phyloP scores from a whole-genome alignment of 805 yeast genomes.

The Ogataea zsoltii region DNA sequence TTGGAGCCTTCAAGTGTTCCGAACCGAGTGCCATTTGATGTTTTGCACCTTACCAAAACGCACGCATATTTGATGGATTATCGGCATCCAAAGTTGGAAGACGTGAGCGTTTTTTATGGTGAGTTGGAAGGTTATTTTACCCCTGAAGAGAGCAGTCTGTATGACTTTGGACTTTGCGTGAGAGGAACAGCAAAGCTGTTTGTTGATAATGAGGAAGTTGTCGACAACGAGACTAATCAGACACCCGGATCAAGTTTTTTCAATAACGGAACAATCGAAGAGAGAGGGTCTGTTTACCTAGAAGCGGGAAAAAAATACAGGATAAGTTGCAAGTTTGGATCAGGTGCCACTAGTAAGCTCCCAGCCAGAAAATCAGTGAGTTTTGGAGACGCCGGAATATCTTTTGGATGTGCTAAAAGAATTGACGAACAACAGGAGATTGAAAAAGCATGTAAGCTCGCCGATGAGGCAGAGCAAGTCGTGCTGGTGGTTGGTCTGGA shows the following conservation, averaged over 20 bases:
- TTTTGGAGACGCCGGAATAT: constrained; percentile 24
- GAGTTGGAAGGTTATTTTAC: no score
- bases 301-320: constrained; percentile 47
- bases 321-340: constrained; percentile 51
- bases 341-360: constrained; percentile 39
- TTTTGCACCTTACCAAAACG: no score
- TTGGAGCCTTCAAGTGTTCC: constrained; percentile 18
- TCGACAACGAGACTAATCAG: constrained; percentile 59
- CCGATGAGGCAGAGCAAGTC: constrained; percentile 37
- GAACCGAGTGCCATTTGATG: constrained; percentile 21
- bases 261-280: constrained; percentile 57
- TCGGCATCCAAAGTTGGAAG: constrained; percentile 1
- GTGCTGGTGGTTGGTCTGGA: constrained; percentile 38
- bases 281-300: constrained; percentile 37
- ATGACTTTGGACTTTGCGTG: constrained; percentile 52
- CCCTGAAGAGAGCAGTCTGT: constrained; percentile 51
- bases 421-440: constrained; percentile 33
- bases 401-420: constrained; percentile 20
- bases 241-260: constrained; percentile 50
- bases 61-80: constrained; percentile 15
- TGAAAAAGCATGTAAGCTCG: no score
- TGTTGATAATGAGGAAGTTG: constrained; percentile 51
- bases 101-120: no score
- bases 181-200: constrained; percentile 58
- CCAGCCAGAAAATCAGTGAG: constrained; percentile 6